Evolutionary conservation across 2,329 filamentous ascomycete species (phyloP), one percentile per base, ranked within the genome.

Genomic region (Cladosporium halotolerans): DNA sequence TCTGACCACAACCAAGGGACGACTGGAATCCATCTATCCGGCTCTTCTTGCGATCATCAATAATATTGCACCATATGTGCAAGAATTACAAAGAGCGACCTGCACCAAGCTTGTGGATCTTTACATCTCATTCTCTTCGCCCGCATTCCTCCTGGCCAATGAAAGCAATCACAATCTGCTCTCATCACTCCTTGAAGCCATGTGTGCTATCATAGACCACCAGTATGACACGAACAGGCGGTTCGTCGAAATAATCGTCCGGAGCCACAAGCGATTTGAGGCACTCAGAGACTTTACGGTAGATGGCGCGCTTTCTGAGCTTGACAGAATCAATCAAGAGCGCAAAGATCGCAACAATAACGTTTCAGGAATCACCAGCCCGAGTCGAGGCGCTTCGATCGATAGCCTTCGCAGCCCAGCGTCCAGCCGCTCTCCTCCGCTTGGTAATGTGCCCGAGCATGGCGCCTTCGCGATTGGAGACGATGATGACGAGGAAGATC

Each of bases 401-500:
- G 87, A 91, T 52, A 88, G 84, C 62, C 56, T 82, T 41, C 76
- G 82, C 52, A 88, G 84, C 59, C 85, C 85, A 7, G 77, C 79
- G 9, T 73, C 74, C 7, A 71, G 80, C 10, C 79, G 80, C 44
- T 74, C 76, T 16, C 75, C 82, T 4, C 75, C 76, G 1, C 70
- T 89, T 32, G 82, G 78, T 56, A 78, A 88, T 60, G 86, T 89
- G 2, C 85, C 86, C 1, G 87, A 88, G 68, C 86, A 95, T 64
- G 86, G 89, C 55, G 84, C 89, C 0, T 97, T 97, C 70, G 84
- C 90, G 2, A 93, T 97, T 62, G 92, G 92, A 18, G 89, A 90
- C 52, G 81, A 83, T 53, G 86, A 87, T n/a, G 86, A 88, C n/a
- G 80, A 82, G 45, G 86, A 88, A 38, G 79, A 81, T 70, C 34